Base-by-base conservation (phyloP, 2,329 filamentous ascomycete species). In the Clonostachys rhizophaga region DNA sequence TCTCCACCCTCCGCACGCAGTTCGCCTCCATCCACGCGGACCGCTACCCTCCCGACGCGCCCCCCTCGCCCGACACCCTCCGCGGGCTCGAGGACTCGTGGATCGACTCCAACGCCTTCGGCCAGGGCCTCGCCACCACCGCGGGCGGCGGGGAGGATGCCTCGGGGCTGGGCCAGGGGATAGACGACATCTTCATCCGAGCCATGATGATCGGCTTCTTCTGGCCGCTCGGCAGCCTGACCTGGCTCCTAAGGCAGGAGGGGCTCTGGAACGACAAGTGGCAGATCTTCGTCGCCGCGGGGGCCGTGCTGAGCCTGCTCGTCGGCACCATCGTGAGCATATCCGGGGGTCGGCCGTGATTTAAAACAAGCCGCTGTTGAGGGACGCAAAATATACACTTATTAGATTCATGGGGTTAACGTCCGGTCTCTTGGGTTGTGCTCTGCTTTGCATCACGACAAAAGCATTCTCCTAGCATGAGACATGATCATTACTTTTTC, bases 121-220 rank as follows among this genome's bases (percentile, higher is more conserved):
- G 42, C 16, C 24, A 30, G 16, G 34, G 33, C 18, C 64, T 65
- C 35, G 67, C 61, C 18, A 58, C 72, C 49, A 67, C 68, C 46
- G 63, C 66, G 57, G 62, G 41, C 53, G 43, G 43, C 9, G 30
- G n/a, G 10, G 71, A 76, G 34, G 72, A 73, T 24, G 72, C 75
- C 5, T 75, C 76, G 36, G 75, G 73, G 24, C 72, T 79, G 47
- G 65, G 72, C 14, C 60, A 67, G 2, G 68, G 87, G 11, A 71
- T 96, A 41, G 92, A 97, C 59, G 36, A 39, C 14, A 86, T 95
- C 58, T 81, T 96, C 71, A 75, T 97, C 49, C 88, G 86, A 68
- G 94, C 91, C 5, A 89, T 94, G 65, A 72, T 95, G 49, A 88
- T 94, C 58, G 94, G 94, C 1, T 99, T 97, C 72, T 87, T 99